Conservation (phyloP, 2,329 filamentous ascomycete species). For the Pseudogymnoascus sp. region DNA sequence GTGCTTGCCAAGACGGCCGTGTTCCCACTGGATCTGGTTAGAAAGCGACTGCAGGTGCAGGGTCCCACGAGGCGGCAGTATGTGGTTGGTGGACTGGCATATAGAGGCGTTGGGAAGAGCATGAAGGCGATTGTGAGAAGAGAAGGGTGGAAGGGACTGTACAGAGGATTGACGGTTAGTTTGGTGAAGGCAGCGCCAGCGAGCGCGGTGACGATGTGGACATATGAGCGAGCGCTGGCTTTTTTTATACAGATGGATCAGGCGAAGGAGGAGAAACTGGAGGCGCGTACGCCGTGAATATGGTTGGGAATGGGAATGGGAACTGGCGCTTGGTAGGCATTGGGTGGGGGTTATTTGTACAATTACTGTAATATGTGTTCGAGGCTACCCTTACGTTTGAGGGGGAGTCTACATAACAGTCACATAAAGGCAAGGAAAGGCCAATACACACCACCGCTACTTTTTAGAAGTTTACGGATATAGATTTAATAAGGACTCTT, state of each 20-base stretch:
- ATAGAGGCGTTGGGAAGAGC: slow-evolving; percentile 58
- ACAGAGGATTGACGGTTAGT: slow-evolving; percentile 76
- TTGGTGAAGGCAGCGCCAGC: slow-evolving; percentile 85
- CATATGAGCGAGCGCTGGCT: slow-evolving; percentile 55
- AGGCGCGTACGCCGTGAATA: not conserved
- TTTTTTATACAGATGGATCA: not conserved
- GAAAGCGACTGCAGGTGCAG: slow-evolving; percentile 92
- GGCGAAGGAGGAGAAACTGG: not conserved
- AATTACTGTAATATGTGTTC: not conserved
- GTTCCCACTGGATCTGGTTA: slow-evolving; percentile 85
- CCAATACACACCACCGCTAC: not conserved
- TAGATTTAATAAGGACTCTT: not conserved
- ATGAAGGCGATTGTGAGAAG: slow-evolving; percentile 58
- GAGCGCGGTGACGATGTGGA: slow-evolving; percentile 71
- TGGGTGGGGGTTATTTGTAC: not conserved
- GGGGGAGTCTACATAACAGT: not conserved
- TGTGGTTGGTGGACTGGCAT: slow-evolving; percentile 47
- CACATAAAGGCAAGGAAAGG: not conserved
- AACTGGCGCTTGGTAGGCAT: not conserved
- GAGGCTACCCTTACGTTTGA: not conserved
- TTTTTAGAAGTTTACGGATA: not conserved
- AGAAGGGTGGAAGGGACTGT: slow-evolving; percentile 75
- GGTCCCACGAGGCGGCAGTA: slow-evolving; percentile 75
- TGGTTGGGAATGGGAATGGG: slow-evolving; percentile 1
- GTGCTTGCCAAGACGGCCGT: slow-evolving; percentile 79